Conservation (phyloP, 257 asterid genomes). For the Catharanthus roseus region DNA sequence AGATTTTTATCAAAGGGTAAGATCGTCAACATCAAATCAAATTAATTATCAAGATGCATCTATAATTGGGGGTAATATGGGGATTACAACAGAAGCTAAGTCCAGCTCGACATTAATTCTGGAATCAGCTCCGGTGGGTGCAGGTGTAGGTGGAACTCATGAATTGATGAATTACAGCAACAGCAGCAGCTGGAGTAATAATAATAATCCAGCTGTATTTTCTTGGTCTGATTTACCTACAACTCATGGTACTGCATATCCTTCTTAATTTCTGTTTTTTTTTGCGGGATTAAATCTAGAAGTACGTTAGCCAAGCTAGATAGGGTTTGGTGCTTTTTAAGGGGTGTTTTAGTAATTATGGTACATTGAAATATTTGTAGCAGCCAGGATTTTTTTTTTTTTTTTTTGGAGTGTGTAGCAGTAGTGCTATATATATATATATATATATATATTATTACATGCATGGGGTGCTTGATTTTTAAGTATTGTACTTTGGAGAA, state of each 20-base stretch:
- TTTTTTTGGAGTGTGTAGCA: neutral
- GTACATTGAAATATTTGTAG: neutral
- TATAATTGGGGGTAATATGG: slow-evolving; percentile 28
- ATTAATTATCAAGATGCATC: slow-evolving; percentile 40
- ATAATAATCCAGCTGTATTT: slow-evolving; percentile 31
- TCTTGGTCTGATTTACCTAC: slow-evolving; percentile 62
- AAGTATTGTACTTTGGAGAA: neutral
- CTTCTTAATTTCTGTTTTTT: slow-evolving; percentile 17
- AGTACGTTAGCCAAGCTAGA: too few species aligned
- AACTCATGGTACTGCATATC: slow-evolving; percentile 53
- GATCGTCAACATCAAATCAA: slow-evolving; percentile 34
- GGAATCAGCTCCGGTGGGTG: slow-evolving; percentile 61
- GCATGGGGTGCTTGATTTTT: slow-evolving; percentile 11
- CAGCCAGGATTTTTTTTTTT: neutral
- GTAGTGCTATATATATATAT: too few species aligned
- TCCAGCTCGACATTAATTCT: slow-evolving; percentile 38
- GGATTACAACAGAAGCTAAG: slow-evolving; percentile 27
- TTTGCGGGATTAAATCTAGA: slow-evolving; percentile 10
- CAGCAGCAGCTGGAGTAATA: slow-evolving; percentile 47
- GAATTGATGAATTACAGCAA: too few species aligned
- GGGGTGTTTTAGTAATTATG: neutral
- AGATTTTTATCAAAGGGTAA: slow-evolving; percentile 57
- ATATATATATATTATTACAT: too few species aligned
- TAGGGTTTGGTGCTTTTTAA: neutral
- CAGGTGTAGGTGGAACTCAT: too few species aligned